Evolutionary conservation across 371 early-diverging fungal species (phyloP).

Genomic region (Dichotomocladium elegans): DNA sequence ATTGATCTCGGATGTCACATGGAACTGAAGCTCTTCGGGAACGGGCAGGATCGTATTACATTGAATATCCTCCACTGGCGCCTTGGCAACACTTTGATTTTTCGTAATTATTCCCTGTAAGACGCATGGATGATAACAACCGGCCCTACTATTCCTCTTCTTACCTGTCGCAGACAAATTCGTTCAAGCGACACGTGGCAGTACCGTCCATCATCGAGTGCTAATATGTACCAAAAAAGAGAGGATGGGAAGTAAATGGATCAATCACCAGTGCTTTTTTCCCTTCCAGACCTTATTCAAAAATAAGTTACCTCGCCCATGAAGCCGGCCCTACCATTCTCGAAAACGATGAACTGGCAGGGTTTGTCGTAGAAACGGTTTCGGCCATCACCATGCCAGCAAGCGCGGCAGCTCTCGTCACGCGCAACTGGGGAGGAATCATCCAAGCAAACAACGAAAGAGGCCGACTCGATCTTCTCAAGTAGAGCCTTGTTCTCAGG

Average conservation of each 20-base stretch:
- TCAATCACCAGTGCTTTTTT: not conserved
- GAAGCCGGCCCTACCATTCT: slow-evolving; percentile 95
- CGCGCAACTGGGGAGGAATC: slow-evolving; percentile 77
- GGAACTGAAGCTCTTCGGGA: slow-evolving; percentile 71
- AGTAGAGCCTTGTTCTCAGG: slow-evolving; percentile 70
- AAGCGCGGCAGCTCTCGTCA: slow-evolving; percentile 76
- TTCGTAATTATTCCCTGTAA: not conserved
- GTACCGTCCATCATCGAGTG: slow-evolving; percentile 98
- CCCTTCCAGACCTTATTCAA: not conserved
- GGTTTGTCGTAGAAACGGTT: slow-evolving; percentile 96
- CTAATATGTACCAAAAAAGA: too few relatives aligned
- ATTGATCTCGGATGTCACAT: slow-evolving; percentile 50
- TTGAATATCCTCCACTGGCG: slow-evolving; percentile 62
- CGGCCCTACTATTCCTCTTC: too few relatives aligned
- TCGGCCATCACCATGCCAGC: slow-evolving; percentile 93
- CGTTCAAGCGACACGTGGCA: slow-evolving; percentile 79
- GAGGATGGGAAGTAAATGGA: not conserved
- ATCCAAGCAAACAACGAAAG: slow-evolving; percentile 88
- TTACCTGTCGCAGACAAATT: slow-evolving; percentile 50
- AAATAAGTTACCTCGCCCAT: slow-evolving; percentile 66
- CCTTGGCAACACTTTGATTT: slow-evolving; percentile 29
- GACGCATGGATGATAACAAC: too few relatives aligned
- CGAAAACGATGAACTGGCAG: slow-evolving; percentile 89
- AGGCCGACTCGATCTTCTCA: slow-evolving; percentile 78
- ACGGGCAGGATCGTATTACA: slow-evolving; percentile 52